A percentile compares a stretch with the other conserved stretches of the same genome.
Conservation (phyloP, 129 eudicot species). For the Centaurea solstitialis region DNA sequence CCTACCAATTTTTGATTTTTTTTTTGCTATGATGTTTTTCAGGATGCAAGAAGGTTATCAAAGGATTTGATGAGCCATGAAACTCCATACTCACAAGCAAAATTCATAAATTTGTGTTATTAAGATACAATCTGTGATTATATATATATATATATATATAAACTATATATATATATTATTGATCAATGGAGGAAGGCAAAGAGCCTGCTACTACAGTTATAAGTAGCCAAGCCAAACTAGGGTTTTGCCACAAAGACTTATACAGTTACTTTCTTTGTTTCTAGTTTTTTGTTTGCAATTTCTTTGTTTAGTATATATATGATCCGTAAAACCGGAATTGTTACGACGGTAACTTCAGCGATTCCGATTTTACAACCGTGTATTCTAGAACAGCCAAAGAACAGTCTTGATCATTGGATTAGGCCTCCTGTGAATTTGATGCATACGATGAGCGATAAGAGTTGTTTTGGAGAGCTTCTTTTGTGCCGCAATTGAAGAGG, state of each 20-base stretch:
- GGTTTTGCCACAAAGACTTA: slow-evolving; percentile 75
- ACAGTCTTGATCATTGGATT: slow-evolving; percentile 61
- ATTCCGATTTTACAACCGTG: slow-evolving; percentile 52
- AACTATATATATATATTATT: background rate
- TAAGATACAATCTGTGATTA: slow-evolving; percentile 25
- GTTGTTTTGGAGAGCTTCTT: slow-evolving; percentile 86
- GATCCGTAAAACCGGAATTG: slow-evolving; percentile 61
- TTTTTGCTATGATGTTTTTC: slow-evolving; percentile 15
- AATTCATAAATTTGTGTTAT: slow-evolving; percentile 18
- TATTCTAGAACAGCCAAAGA: slow-evolving; percentile 32
- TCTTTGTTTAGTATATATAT: slow-evolving; percentile 64
- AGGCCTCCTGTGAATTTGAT: slow-evolving; percentile 64
- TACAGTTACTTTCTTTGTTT: slow-evolving; percentile 58
- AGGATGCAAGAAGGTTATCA: slow-evolving; percentile 29
- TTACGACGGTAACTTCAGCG: slow-evolving; percentile 36
- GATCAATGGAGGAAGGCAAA: slow-evolving; percentile 75
- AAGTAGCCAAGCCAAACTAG: slow-evolving; percentile 57
- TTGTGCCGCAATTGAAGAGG: slow-evolving; percentile 58
- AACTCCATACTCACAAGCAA: slow-evolving; percentile 25
- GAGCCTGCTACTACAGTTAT: slow-evolving; percentile 44
- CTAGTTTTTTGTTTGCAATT: slow-evolving; percentile 60
- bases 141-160: too few relatives aligned
- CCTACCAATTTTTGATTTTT: background rate
- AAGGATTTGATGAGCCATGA: slow-evolving; percentile 25
- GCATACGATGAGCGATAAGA: slow-evolving; percentile 76